A percentile compares a stretch with the other conserved stretches of the same genome.
Evolutionary conservation across 2,329 filamentous ascomycete species (phyloP).

Genomic region (Aspergillus intermedius): DNA sequence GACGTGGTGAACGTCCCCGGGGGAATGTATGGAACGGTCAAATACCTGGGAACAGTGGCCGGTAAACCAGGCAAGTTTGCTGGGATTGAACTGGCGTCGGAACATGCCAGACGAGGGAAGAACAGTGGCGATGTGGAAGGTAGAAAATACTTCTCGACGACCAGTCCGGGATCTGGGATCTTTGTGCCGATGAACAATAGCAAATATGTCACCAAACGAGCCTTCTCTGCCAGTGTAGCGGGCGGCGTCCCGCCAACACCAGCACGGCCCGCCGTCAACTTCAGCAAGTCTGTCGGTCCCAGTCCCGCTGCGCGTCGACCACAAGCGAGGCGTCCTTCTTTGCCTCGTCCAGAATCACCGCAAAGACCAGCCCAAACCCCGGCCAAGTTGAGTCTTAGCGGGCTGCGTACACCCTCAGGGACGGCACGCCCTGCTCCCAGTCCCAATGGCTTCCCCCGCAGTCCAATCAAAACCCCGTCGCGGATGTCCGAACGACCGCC

Average conservation of each 20-base stretch:
- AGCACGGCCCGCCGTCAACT: slow-evolving; percentile 63
- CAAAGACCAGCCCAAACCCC: slow-evolving; percentile 47
- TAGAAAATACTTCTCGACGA: slow-evolving; percentile 72
- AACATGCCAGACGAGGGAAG: slow-evolving; percentile 79
- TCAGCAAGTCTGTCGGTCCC: slow-evolving; percentile 82
- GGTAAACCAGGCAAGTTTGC: slow-evolving; percentile 90
- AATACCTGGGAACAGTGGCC: slow-evolving; percentile 77
- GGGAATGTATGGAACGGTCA: slow-evolving; percentile 82
- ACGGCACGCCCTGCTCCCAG: slow-evolving; percentile 20
- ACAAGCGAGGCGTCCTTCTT: slow-evolving; percentile 61
- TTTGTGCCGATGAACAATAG: slow-evolving; percentile 85
- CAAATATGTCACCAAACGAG: slow-evolving; percentile 52
- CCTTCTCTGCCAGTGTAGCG: slow-evolving; percentile 29
- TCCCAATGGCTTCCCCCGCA: slow-evolving; percentile 42
- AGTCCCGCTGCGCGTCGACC: slow-evolving; percentile 62
- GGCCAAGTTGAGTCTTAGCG: slow-evolving; percentile 48
- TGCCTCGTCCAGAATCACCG: slow-evolving; percentile 85
- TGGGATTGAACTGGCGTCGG: slow-evolving; percentile 77
- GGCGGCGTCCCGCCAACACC: slow-evolving; percentile 62
- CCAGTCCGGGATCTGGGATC: slow-evolving; percentile 74
- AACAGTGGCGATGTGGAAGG: slow-evolving; percentile 96
- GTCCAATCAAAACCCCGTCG: slow-evolving; percentile 33
- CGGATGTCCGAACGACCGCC: slow-evolving; percentile 34
- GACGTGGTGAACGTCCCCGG: slow-evolving; percentile 88
- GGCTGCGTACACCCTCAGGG: slow-evolving; percentile 53